Base-by-base conservation (phyloP, 345 rosid genomes). In the Eucalyptus regnans region DNA sequence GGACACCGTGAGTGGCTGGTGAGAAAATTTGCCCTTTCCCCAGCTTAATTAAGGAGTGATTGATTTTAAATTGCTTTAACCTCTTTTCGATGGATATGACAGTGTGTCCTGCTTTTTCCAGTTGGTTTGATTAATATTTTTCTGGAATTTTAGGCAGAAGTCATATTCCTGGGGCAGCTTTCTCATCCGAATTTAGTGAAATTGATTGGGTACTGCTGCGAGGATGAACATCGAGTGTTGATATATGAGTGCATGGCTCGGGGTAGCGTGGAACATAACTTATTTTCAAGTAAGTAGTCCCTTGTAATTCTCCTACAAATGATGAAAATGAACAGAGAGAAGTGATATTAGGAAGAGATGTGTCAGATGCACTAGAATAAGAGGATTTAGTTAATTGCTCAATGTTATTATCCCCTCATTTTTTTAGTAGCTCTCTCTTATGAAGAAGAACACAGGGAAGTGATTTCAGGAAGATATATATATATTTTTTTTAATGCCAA, bases 1-100 rank as follows among this genome's bases (percentile, higher is more conserved):
- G 99, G 99, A 83, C 99, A 98, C 90, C 93, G 98, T 81, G 99
- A 98, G 94, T 98, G 99, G 99, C 98, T 98, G 96, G 99, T 98
- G 62, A 86, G 50, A 86, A 50, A 18, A 51, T 86, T 31, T 86
- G 46, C 51, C 43, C 46, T 64, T 6, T 51, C 52, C 66, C 11
- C 27, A 29, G 68, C 50, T 88, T 50, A 62, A 12, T 76, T 76
- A 20, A 37, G 83, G 43, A 76, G 48, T 10, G 15, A 18, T 76
- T 33, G 44, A 16, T 68, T 31, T 71, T 76, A 37, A 76, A 10
- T 76, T 37, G 48, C 14, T 5, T 44, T 76, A 37, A 76, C 46
- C 83, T 76, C 83, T 76, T 76, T 76, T 76, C 15, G 15, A 76
- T 76, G 48, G 83, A 76, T 76, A 76, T 37, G 46, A 76, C 14